Conservation (phyloP, 192 early-diverging fungal species). For the Coemansia sp. region DNA sequence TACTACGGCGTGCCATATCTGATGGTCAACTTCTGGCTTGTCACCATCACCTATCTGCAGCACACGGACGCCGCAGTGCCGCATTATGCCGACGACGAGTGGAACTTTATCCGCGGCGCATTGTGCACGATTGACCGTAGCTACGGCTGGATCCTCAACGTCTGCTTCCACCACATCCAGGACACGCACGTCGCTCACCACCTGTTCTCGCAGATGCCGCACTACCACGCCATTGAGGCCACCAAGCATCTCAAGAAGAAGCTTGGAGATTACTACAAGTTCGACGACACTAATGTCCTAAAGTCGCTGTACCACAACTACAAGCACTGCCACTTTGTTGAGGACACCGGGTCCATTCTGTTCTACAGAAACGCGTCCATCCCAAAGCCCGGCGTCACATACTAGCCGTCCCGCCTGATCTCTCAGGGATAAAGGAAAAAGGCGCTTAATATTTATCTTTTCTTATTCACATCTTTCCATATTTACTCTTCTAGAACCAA, state of each 20-base stretch:
- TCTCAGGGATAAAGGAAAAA: too few relatives aligned
- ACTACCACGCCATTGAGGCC: constrained; percentile 90
- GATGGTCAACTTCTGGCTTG: constrained; percentile 92
- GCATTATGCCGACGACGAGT: constrained; percentile 81
- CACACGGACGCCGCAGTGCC: constrained; percentile 88
- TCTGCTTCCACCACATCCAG: constrained; percentile 77
- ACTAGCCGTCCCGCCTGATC: background rate
- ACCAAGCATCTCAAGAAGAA: constrained; percentile 78
- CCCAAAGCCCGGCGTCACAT: constrained; percentile 16
- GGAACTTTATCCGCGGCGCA: constrained; percentile 93
- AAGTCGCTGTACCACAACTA: constrained; percentile 69
- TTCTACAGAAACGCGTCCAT: constrained; percentile 59
- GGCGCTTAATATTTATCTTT: too few relatives aligned
- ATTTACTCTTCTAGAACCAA: too few relatives aligned
- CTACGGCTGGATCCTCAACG: constrained; percentile 82
- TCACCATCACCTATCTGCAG: constrained; percentile 94
- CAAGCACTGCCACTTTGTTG: constrained; percentile 81
- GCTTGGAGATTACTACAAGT: constrained; percentile 78
- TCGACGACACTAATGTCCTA: constrained; percentile 70
- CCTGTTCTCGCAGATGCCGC: constrained; percentile 96
- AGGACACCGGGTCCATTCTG: constrained; percentile 82
- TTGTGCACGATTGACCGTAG: constrained; percentile 88
- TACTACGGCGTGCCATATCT: constrained; percentile 93
- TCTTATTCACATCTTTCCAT: too few relatives aligned
- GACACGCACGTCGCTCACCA: constrained; percentile 97